Percentiles rank a stretch among this genome's conserved stretches.
phyloP scores from a whole-genome alignment of 257 asterid species.

The Solanum bulbocastanum region DNA sequence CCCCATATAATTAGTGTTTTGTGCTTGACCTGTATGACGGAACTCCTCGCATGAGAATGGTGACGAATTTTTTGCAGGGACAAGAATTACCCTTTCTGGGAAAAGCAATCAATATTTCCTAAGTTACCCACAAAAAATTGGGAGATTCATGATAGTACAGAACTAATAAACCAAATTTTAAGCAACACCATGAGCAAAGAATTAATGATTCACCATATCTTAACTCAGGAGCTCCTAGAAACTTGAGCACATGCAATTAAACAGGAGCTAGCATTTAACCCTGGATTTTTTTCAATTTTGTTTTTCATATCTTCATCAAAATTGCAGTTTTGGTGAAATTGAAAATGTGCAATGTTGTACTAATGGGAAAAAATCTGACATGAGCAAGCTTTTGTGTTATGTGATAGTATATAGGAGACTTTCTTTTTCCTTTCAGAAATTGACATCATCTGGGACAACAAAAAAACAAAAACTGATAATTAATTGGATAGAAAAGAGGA shows the following conservation, averaged over 20 bases:
- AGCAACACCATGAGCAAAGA: neutral
- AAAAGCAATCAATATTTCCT: neutral
- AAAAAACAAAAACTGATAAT: neutral
- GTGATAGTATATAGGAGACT: neutral
- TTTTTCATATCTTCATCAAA: neutral
- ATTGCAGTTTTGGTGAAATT: neutral
- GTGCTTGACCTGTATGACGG: slow-evolving; percentile 58
- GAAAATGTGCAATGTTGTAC: neutral
- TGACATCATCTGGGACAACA: neutral
- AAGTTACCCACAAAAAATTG: neutral
- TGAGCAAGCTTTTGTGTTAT: neutral
- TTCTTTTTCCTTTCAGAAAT: neutral
- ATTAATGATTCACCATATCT: neutral
- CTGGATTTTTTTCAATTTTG: neutral
- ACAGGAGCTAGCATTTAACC: neutral
- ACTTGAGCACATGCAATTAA: neutral
- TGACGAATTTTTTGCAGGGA: neutral
- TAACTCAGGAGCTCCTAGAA: neutral
- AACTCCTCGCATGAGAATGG: neutral
- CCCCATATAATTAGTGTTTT: slow-evolving; percentile 85
- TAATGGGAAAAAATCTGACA: neutral
- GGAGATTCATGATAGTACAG: neutral
- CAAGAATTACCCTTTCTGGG: neutral
- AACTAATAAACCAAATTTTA: neutral
- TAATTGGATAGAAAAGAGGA: neutral